Conservation (phyloP, 768 basidiomycete species). For the Suillus cothurnatus region DNA sequence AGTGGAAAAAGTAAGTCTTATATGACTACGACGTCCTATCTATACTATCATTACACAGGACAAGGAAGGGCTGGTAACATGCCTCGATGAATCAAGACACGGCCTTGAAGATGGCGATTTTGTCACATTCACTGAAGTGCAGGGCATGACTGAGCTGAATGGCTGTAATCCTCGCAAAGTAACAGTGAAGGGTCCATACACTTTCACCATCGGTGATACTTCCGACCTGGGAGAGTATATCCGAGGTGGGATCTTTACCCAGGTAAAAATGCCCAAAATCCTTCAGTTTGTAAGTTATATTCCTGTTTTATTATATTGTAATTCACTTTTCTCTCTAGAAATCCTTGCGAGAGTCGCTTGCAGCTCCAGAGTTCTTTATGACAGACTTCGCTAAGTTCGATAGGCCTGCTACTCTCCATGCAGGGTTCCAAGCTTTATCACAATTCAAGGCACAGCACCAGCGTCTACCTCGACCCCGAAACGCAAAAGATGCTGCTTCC, state of each 20-base stretch:
- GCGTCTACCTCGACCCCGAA: constrained; percentile 80
- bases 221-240: constrained; percentile 75
- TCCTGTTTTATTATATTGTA: neutral
- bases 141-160: constrained; percentile 93
- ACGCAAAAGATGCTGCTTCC: constrained; percentile 72
- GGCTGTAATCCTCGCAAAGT: constrained; percentile 90
- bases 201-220: constrained; percentile 95
- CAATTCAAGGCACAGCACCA: constrained; percentile 66
- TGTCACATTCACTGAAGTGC: constrained; percentile 94
- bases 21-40: neutral
- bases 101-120: constrained; percentile 99
- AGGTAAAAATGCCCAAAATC: constrained; percentile 99
- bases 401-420: constrained; percentile 86
- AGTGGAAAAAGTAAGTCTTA: constrained; percentile 68
- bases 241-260: constrained; percentile 91
- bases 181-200: constrained; percentile 95
- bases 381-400: constrained; percentile 99
- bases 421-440: constrained; percentile 92
- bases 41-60: constrained; percentile 47
- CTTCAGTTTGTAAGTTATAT: constrained; percentile 79
- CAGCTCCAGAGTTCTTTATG: constrained; percentile 84
- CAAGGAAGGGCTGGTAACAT: constrained; percentile 90
- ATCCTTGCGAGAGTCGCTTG: constrained; percentile 85
- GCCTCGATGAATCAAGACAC: constrained; percentile 95
- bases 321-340: constrained; percentile 55